Percentiles rank a stretch among this genome's conserved stretches.
phyloP scores from a whole-genome alignment of 495 filamentous ascomycete species.

The Xylaria scruposa region DNA sequence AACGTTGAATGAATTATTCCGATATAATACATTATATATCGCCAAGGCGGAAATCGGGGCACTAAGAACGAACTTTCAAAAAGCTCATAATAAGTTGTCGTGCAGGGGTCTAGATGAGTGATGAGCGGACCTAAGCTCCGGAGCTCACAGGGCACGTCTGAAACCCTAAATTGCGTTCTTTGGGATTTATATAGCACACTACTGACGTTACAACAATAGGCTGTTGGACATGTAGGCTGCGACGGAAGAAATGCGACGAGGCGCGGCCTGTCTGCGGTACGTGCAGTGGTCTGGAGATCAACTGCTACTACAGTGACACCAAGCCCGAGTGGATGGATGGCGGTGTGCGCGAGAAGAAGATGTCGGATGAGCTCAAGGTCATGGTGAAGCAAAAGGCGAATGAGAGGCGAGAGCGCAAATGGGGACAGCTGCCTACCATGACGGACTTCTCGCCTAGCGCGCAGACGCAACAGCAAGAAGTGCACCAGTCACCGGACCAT shows the following conservation, averaged over 20 bases:
- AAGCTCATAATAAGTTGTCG: background rate
- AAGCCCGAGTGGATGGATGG: slow-evolving; percentile 55
- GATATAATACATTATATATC: background rate
- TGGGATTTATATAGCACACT: background rate
- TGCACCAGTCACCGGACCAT: background rate
- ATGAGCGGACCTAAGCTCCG: slow-evolving; percentile 24
- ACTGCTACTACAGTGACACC: slow-evolving; percentile 40
- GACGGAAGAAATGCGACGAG: slow-evolving; percentile 52
- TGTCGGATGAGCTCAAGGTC: slow-evolving; percentile 45
- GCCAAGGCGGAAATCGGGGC: background rate
- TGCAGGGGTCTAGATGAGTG: slow-evolving; percentile 8
- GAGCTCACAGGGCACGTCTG: slow-evolving; percentile 20
- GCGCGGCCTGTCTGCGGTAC: slow-evolving; percentile 40
- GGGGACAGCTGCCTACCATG: slow-evolving; percentile 15
- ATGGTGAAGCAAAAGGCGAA: slow-evolving; percentile 26
- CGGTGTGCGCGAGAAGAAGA: slow-evolving; percentile 44
- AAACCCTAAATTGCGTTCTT: background rate
- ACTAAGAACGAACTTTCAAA: background rate
- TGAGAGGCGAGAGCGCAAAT: slow-evolving; percentile 36
- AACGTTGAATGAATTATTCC: background rate
- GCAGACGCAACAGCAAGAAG: slow-evolving; percentile 4
- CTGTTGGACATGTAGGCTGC: slow-evolving; percentile 51
- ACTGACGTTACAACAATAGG: slow-evolving; percentile 26
- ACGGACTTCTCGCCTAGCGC: slow-evolving; percentile 9
- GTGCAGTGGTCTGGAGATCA: slow-evolving; percentile 43